Conservation (phyloP, 192 early-diverging fungal genomes). For the Funneliformis mosseae region DNA sequence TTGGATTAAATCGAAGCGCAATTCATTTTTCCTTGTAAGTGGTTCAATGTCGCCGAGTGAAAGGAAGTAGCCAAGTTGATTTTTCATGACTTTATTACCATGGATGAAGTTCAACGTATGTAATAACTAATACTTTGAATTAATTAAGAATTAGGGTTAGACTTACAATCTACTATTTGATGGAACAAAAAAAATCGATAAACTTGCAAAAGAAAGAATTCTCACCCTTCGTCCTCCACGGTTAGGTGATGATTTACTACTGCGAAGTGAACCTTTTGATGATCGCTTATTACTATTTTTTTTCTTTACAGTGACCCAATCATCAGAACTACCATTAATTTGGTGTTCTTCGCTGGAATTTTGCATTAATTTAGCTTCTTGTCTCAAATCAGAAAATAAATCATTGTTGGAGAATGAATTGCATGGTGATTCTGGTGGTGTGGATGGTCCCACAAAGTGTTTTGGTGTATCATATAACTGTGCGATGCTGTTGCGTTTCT, state of each 20-base stretch:
- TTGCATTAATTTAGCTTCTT: too few relatives aligned
- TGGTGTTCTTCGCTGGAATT: neutral
- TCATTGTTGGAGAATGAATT: neutral
- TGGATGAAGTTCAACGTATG: neutral
- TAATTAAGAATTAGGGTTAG: neutral
- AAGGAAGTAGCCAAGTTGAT: neutral
- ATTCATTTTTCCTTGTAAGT: too few relatives aligned
- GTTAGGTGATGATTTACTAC: neutral
- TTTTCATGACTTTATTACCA: neutral
- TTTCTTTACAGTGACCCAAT: slow-evolving; percentile 16
- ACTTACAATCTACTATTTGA: neutral
- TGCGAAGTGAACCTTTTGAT: neutral
- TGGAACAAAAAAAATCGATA: too few relatives aligned
- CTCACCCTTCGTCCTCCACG: neutral
- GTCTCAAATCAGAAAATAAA: neutral
- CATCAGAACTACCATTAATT: neutral
- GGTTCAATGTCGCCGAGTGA: too few relatives aligned
- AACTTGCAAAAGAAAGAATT: neutral
- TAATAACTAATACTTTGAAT: neutral
- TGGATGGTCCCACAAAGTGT: neutral
- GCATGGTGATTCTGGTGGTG: slow-evolving; percentile 22
- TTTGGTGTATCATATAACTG: neutral
- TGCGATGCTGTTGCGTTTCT: neutral
- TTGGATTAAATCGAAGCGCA: neutral
- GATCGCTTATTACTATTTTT: neutral